These are phyloP conservation scores for Trametes elegans DNA, from an alignment of 768 basidiomycete genomes.

Conservation along the genomic window DNA sequence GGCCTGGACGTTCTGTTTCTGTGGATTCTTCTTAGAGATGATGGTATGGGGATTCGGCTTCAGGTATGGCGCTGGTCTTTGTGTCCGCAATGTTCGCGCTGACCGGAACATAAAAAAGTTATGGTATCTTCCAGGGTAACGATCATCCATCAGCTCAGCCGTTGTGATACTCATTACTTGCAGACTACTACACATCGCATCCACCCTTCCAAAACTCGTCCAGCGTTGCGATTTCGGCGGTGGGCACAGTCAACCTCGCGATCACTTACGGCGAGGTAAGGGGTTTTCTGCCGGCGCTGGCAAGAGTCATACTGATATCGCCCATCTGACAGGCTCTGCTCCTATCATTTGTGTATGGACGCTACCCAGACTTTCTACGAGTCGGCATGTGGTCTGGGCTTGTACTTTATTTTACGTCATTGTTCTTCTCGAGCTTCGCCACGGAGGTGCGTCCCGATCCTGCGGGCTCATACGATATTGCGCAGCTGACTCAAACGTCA, in stretches of 20 bases:
- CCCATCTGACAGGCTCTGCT: slow-evolving; percentile 1
- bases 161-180: not conserved
- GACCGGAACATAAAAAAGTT: no score
- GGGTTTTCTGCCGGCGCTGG: no score
- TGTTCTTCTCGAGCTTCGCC: slow-evolving; percentile 20
- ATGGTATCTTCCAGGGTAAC: slow-evolving; percentile 26
- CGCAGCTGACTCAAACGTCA: no score
- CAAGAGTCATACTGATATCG: not conserved
- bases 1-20: slow-evolving; percentile 24
- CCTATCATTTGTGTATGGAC: slow-evolving; percentile 7
- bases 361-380: slow-evolving; percentile 17
- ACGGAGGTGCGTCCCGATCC: slow-evolving; percentile 13
- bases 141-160: not conserved
- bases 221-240: slow-evolving; percentile 18
- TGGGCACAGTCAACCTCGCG: slow-evolving; percentile 20
- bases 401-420: slow-evolving; percentile 1
- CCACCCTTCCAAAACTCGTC: slow-evolving; percentile 21
- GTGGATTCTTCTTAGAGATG: slow-evolving; percentile 21
- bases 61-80: slow-evolving; percentile 14
- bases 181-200: slow-evolving; percentile 25
- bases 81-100: no score
- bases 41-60: slow-evolving; percentile 26
- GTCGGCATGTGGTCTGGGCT: slow-evolving; percentile 16
- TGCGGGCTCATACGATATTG: not conserved
- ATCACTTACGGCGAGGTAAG: slow-evolving; percentile 22